Base-by-base conservation (phyloP, 805 yeast genomes). In the Saccharomycopsis oosterbeekiorum region DNA sequence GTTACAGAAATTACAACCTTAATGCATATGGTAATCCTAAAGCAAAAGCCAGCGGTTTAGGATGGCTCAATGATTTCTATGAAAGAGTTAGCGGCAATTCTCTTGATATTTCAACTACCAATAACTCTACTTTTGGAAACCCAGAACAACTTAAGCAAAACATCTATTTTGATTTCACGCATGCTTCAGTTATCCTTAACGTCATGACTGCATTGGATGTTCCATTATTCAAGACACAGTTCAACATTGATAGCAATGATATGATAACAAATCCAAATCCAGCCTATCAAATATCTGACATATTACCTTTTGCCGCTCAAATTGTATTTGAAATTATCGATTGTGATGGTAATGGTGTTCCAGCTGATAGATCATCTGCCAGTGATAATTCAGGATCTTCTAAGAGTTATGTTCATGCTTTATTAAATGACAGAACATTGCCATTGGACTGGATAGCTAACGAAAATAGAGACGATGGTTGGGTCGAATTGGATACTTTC, bases 101-200 rank as follows among this genome's bases (percentile, higher is more conserved):
- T 43, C 68, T 71, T 8, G 78, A 77, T 60, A 84, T 81, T 65
- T 72, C 75, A n/a, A 53, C 56, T 4, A 36, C 41, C 15, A 34
- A 84, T 63, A 74, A 77, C 41, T 17, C 40, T 4, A 68, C 59
- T 21, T 66, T 70, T 5, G 73, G 76, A 68, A 79, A 79, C 24
- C 64, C 71, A n/a, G 77, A 75, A 62, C 80, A 70, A 68, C 10
- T 9, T n/a, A 47, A 47, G 21, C 29, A 47, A 24, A 78, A 80
- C 60, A 75, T 87, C 56, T 85, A 85, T 76, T 76, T 86, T 66
- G 86, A 84, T 65, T 85, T 88, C 75, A 77, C 89, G n/a, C 96
- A 89, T 68, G 96, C 89, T 69, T 79, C 85, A 47, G 88, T 86
- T 65, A 71, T 88, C 50, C 75, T 84, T 64, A 75, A 84, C 43